phyloP scores from a whole-genome alignment of 2,329 filamentous ascomycete species.

The Aureobasidium melanogenum region DNA sequence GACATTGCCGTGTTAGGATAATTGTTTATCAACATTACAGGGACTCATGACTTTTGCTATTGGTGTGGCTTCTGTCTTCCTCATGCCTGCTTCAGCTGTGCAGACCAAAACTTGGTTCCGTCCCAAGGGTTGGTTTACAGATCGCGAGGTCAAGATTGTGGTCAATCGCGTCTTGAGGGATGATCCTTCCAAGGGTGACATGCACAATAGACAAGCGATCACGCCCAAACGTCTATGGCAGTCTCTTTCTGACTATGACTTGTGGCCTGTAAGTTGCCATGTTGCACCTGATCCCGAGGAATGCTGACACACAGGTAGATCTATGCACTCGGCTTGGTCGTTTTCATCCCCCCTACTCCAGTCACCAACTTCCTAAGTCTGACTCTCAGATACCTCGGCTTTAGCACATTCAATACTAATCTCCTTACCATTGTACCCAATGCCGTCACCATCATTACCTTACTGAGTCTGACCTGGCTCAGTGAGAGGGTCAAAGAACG shows the following conservation, averaged over 20 bases:
- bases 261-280: slow-evolving; percentile 32
- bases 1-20: slow-evolving; percentile 48
- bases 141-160: slow-evolving; percentile 20
- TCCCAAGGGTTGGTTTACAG: slow-evolving; percentile 52
- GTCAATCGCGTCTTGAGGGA: slow-evolving; percentile 39
- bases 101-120: slow-evolving; percentile 24
- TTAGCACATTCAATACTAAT: slow-evolving; percentile 54
- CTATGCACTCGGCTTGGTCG: slow-evolving; percentile 46
- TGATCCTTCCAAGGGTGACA: slow-evolving; percentile 45
- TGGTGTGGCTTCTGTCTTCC: neutral
- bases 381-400: slow-evolving; percentile 48
- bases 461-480: slow-evolving; percentile 37
- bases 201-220: slow-evolving; percentile 53
- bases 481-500: slow-evolving; percentile 40
- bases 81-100: slow-evolving; percentile 32
- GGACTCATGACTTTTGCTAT: slow-evolving; percentile 23
- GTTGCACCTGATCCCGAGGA: slow-evolving; percentile 48
- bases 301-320: slow-evolving; percentile 20
- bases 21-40: slow-evolving; percentile 18
- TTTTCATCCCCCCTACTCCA: slow-evolving; percentile 46
- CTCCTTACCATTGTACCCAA: slow-evolving; percentile 49
- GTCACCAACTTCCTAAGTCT: slow-evolving; percentile 49
- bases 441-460: slow-evolving; percentile 30
- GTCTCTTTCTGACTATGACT: slow-evolving; percentile 49
- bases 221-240: slow-evolving; percentile 43